These are phyloP conservation scores for Elsinoe ampelina DNA, from an alignment of 2,329 filamentous ascomycete species.

Conservation along the genomic window DNA sequence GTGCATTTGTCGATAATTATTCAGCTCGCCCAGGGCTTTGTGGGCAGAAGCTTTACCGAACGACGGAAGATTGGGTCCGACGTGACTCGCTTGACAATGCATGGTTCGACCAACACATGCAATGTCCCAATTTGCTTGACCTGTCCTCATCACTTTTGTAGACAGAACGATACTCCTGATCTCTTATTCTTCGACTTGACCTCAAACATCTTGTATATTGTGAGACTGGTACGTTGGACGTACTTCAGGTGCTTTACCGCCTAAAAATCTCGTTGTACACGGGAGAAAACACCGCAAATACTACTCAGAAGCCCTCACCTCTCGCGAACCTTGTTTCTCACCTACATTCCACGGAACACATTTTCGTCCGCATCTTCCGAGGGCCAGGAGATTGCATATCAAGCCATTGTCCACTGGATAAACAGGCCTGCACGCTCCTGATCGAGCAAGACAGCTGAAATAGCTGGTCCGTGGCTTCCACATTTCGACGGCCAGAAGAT, in stretches of 20 bases:
- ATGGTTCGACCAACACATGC: background rate
- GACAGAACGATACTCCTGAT: background rate
- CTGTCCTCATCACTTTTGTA: background rate
- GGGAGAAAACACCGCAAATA: background rate
- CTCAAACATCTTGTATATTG: background rate
- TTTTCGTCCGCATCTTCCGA: background rate
- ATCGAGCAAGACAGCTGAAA: background rate
- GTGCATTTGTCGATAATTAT: slow-evolving; percentile 9
- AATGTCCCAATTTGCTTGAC: background rate
- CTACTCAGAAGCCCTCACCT: background rate
- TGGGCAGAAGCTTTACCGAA: slow-evolving; percentile 5
- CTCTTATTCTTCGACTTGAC: background rate
- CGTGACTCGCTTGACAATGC: background rate
- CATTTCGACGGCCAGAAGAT: background rate
- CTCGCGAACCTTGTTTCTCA: background rate
- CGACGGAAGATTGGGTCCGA: background rate
- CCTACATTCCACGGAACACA: background rate
- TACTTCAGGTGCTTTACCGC: background rate
- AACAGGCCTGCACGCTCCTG: slow-evolving; percentile 3
- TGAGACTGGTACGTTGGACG: background rate
- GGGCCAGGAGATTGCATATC: slow-evolving; percentile 2
- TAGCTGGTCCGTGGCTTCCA: slow-evolving; percentile 8
- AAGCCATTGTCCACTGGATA: background rate
- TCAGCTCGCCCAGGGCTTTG: background rate
- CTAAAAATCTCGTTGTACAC: background rate